Conservation (phyloP, 306 rosid genomes). For the Malus fusca region DNA sequence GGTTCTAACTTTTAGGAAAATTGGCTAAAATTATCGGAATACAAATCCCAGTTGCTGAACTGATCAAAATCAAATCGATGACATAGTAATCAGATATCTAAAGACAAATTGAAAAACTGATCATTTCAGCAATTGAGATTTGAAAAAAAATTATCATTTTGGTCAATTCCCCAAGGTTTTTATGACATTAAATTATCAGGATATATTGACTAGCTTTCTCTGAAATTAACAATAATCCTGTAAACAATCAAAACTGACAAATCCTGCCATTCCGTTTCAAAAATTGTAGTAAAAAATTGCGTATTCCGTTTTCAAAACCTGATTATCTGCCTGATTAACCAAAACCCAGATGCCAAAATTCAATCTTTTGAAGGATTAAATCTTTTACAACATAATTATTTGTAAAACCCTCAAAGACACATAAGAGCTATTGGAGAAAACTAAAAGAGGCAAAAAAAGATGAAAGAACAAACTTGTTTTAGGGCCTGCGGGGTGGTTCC, state of each 20-base stretch:
- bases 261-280: background rate
- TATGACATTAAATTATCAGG: no score
- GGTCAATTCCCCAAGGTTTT: no score
- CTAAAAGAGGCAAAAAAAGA: background rate
- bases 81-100: no score
- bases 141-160: no score
- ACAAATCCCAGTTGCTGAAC: no score
- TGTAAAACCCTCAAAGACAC: background rate
- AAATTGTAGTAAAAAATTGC: background rate
- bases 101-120: no score
- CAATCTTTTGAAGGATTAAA: background rate
- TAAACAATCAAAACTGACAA: background rate
- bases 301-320: background rate
- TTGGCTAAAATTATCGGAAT: no score
- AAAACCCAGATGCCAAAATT: background rate
- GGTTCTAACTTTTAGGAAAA: no score
- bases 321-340: background rate
- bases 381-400: no score
- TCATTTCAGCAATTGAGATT: no score
- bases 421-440: background rate
- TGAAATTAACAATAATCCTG: background rate
- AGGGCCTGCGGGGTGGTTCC: constrained; percentile 24
- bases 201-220: no score
- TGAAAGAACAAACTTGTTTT: constrained; percentile 13
- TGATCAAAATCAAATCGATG: no score